Base-by-base conservation (phyloP, 345 rosid species). In the Boechera retrofracta region DNA sequence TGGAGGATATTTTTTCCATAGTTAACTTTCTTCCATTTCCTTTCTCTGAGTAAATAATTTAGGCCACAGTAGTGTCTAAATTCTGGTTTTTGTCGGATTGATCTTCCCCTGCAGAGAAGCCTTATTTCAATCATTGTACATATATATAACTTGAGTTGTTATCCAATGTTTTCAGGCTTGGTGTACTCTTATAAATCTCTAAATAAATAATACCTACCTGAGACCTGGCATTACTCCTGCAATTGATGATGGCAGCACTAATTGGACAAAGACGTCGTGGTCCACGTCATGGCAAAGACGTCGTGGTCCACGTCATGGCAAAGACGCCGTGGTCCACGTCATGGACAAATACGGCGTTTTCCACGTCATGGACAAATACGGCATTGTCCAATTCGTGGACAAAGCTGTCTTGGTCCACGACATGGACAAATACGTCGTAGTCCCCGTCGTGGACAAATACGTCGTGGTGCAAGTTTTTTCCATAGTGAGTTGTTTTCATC, bases 151-250 rank as follows among this genome's bases (percentile, higher is more conserved):
- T 67, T 57, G 58, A 39, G 59, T 9, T 60, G 41, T 58, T 21
- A 69, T 64, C 66, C 56, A 48, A 38, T 66, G 42, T 65, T 71
- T 79, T 77, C 87, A 91, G 98, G 96, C 94, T 57, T 89, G 94
- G 96, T 82, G 79, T 72, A 64, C 85, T 81, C 89, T 93, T 73
- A 88, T 89, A 56, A 80, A 61, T 69, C 87, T 89, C 57, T 82
- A 79, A 54, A 67, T 82, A 56, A 26, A 69, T 79, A 84, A 85
- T 79, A 87, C 81, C 74, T 88, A 86, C 81, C 41, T 76, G 48
- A 83, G 83, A 76, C 97, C 97, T 66, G 97, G 94, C 41, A 84
- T 84, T 77, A 85, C 88, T 77, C 79, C 79, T 55, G 79, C 84
- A 3, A 53, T 83, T 60, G 79, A 79, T 84, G 63, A 77, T 64